Conservation (phyloP, 169 alveolate genomes). For the Cryptosporidium canis region DNA sequence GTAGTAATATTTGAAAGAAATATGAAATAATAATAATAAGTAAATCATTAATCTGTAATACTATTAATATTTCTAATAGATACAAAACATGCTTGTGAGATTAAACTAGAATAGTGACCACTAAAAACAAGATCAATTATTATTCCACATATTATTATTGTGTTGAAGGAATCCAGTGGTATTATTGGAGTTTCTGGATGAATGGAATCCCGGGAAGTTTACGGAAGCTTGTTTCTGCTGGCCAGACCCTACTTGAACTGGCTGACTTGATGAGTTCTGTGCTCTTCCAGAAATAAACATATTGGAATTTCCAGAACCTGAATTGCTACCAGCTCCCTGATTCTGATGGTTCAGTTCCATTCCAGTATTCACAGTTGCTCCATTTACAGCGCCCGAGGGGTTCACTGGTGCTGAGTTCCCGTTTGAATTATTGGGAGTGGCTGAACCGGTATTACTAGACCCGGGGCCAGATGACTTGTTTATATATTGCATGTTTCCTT, state of each 20-base stretch:
- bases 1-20: background rate
- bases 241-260: constrained; percentile 7
- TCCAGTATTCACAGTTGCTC: constrained; percentile 23
- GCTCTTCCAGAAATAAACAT: constrained; percentile 32
- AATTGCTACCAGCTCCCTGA: constrained; percentile 1
- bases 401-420: constrained; percentile 11
- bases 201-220: constrained; percentile 55
- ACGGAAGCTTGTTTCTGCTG: constrained; percentile 32
- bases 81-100: background rate
- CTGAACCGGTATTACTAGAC: background rate
- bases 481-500: constrained; percentile 1
- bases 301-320: background rate
- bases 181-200: constrained; percentile 25
- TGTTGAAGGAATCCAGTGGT: constrained; percentile 52
- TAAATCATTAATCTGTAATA: background rate
- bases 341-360: background rate
- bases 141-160: constrained; percentile 59
- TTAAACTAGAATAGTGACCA: background rate
- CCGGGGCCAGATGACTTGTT: background rate
- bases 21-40: background rate
- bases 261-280: background rate
- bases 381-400: constrained; percentile 11
- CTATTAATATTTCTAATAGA: background rate
- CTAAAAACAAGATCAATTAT: background rate
- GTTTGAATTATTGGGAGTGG: background rate